A percentile compares a stretch with the other conserved stretches of the same genome.
Conservation (phyloP, 1,284 basidiomycete species). For the Jaminaea rosea region DNA sequence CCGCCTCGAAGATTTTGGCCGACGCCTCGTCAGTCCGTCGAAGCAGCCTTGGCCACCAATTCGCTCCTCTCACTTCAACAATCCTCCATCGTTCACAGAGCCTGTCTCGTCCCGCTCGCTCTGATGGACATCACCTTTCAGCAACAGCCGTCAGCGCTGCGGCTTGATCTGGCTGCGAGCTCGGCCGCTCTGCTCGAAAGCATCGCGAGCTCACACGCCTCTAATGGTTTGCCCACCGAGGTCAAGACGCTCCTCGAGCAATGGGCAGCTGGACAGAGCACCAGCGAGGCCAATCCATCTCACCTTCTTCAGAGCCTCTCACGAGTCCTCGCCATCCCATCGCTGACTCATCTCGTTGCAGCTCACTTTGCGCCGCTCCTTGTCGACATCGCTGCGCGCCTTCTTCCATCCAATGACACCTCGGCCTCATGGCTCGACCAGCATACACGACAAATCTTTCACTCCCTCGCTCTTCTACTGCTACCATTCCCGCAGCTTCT, state of each 20-base stretch:
- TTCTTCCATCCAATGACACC: slow-evolving; percentile 14
- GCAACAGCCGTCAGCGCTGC: slow-evolving; percentile 8
- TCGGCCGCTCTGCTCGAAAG: slow-evolving; percentile 9
- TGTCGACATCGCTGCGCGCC: slow-evolving; percentile 33
- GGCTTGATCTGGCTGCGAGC: slow-evolving; percentile 11
- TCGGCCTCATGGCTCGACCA: slow-evolving; percentile 1
- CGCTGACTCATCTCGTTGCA: slow-evolving; percentile 28
- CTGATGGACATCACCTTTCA: slow-evolving; percentile 50
- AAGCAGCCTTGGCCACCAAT: too few relatives aligned
- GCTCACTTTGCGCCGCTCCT: slow-evolving; percentile 38
- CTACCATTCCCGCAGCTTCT: slow-evolving; percentile 27
- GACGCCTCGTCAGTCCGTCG: too few relatives aligned
- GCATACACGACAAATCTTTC: background rate
- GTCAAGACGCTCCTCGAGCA: slow-evolving; percentile 5
- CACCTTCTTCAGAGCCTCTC: slow-evolving; percentile 28
- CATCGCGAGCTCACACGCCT: slow-evolving; percentile 1
- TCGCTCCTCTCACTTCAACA: too few relatives aligned
- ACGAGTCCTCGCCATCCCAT: slow-evolving; percentile 30
- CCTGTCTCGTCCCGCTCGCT: background rate
- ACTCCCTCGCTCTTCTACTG: slow-evolving; percentile 24
- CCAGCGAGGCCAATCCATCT: background rate
- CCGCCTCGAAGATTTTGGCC: too few relatives aligned
- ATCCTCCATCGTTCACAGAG: too few relatives aligned
- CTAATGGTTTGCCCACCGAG: background rate
- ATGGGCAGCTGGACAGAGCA: slow-evolving; percentile 2